phyloP scores from a whole-genome alignment of 371 early-diverging fungal genomes.

The Syncephalastrum sp. region DNA sequence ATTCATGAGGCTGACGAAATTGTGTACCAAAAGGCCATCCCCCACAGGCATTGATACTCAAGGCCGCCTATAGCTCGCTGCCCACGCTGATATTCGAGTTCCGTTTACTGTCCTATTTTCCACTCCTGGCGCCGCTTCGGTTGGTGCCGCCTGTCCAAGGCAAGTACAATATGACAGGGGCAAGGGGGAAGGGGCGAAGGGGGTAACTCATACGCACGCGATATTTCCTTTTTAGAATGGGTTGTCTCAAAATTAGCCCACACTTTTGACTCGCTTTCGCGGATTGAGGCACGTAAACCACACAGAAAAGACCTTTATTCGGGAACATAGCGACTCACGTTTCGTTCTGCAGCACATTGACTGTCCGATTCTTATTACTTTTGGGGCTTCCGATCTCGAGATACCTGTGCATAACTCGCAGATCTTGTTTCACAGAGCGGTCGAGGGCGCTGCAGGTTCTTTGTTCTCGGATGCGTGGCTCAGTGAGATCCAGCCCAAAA shows the following conservation, averaged over 20 bases:
- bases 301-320: constrained; percentile 2
- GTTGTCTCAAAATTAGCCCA: constrained; percentile 28
- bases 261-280: constrained; percentile 41
- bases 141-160: constrained; percentile 30
- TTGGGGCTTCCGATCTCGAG: constrained; percentile 36
- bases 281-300: constrained; percentile 29
- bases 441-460: constrained; percentile 14
- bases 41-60: constrained; percentile 37
- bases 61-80: constrained; percentile 46
- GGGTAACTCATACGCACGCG: not conserved
- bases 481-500: too few relatives aligned
- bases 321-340: not conserved
- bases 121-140: constrained; percentile 38
- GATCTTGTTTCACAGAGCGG: constrained; percentile 36
- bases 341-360: constrained; percentile 24
- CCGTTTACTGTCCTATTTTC: constrained; percentile 25
- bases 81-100: constrained; percentile 44
- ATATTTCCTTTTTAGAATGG: constrained; percentile 24
- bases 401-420: constrained; percentile 41
- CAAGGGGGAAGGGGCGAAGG: not conserved
- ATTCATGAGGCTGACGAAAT: not conserved
- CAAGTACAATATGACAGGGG: constrained; percentile 12
- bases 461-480: not conserved
- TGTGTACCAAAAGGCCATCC: constrained; percentile 17
- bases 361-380: constrained; percentile 36